Evolutionary conservation across 352 stramenopile genomes (phyloP), one percentile per base, ranked within the genome.

Genomic region (Globisporangium apiculatum): DNA sequence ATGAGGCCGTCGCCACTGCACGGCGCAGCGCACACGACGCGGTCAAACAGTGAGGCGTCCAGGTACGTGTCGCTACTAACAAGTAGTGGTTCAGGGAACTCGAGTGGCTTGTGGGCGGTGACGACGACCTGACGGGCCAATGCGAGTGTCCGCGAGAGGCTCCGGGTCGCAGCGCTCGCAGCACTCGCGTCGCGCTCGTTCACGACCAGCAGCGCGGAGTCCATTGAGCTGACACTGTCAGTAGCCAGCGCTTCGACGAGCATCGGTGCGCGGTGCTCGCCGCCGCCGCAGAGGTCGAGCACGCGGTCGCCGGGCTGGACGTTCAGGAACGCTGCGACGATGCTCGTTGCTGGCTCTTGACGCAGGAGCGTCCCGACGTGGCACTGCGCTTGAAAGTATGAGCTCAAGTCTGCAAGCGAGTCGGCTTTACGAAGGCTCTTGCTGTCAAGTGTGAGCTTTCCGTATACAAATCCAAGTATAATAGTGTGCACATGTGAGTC

Each of bases 301-400:
- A 92, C 71, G 12, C 68, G 68, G 63, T 98, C 76, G 51, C 94
- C 74, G 4, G 84, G 85, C 60, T 94, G 59, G 0, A 94, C 74
- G 63, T 95, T 71, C 17, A 99, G 79, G 51, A 99, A 97, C 45
- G 96, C 72, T 4, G 97, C 94, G 5, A 98, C 84, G 42, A 99
- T 75, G 80, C 98, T 99, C 48, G 85, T 97, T 37, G 96, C 94
- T 8, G 97, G 80, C 63, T 99, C 97, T 61, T 99, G 95, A 31
- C 80, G 76, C 43, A 97, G 89, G 3, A 99, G 72, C 38, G 79
- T 96, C 1, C 97, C 94, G 17, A 90, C 64, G 7, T 87, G 71
- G 48, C 76, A 86, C 53, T 99, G 85, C 24, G 83, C 78, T 36
- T 94, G 94, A 17, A 99, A 77, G 75, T 95, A 98, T 6, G 88